Evolutionary conservation across 2,329 filamentous ascomycete species (phyloP), one percentile per base, ranked within the genome.

Genomic region (Karstenula rhodostoma): DNA sequence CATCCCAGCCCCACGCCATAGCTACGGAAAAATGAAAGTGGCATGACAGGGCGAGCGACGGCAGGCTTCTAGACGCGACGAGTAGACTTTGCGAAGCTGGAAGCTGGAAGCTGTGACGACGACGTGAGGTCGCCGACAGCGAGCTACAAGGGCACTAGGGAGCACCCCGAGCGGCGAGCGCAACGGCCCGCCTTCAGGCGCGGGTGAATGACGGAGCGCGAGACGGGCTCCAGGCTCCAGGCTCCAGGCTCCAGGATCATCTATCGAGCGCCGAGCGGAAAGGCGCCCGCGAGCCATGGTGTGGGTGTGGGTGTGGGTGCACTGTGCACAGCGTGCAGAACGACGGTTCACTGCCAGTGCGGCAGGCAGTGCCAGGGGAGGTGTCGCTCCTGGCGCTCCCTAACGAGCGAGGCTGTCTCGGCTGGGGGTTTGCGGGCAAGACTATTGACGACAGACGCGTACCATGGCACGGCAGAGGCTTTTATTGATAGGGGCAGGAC

Each of bases 401-500:
- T 23, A 44, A 25, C 10, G 35, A 54, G 37, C 43, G 51, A 54
- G 51, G 51, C 51, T 43, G 51, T 44, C 49, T 42, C 37, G 51
- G 51, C 37, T 43, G 37, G 37, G 9, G 37, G 27, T 32, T 40
- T 6, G 51, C 19, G 49, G 52, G 51, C 52, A 51, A 37, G 42
- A 60, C 48, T 54, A 40, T 44, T 12, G 47, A 59, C 13, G 42
- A 55, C 15, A n/a, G 32, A 43, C 43, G 50, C n/a, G 58, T 52
- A 52, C 53, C 58, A 60, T 43, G 58, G 59, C 47, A 44, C 48
- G 48, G 54, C 37, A 40, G 56, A 57, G 60, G 52, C 60, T 62
- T 65, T 59, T 61, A 61, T 62, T 62, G 58, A 62, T 65, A 61
- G 62, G 62, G 62, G 64, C 60, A 53, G 58, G 27, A 49, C 35